Conservation (phyloP, 75 land plant genomes). For the Sequoia sempervirens region DNA sequence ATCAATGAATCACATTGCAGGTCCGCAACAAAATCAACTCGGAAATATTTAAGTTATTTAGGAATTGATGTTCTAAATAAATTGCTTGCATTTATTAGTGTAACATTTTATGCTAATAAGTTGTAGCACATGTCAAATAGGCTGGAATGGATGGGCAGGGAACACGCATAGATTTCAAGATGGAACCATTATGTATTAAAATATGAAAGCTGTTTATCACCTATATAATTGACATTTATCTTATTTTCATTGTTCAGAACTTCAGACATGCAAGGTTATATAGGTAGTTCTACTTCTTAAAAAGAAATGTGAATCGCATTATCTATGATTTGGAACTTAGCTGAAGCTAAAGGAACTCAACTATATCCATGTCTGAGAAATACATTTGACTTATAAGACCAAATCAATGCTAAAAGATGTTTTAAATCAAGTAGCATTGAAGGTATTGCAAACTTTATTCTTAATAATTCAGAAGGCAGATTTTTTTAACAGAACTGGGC, state of each 20-base stretch:
- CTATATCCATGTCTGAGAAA: not conserved
- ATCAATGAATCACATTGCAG: not conserved
- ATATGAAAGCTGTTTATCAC: not conserved
- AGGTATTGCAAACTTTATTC: not conserved
- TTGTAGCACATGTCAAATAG: not conserved
- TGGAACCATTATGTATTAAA: not conserved
- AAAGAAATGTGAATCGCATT: not conserved
- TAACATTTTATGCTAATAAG: not conserved
- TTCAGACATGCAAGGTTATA: not conserved
- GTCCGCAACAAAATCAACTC: not conserved
- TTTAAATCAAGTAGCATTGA: not conserved
- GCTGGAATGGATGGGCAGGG: not conserved
- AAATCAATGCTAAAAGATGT: not conserved
- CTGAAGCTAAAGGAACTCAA: not conserved
- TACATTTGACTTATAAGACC: not conserved
- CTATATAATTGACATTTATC: not conserved
- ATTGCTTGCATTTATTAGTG: not conserved
- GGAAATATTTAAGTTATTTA: not conserved
- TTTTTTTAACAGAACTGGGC: not conserved
- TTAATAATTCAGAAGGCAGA: not conserved
- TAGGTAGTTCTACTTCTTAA: not conserved
- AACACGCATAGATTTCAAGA: not conserved
- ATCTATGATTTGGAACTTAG: not conserved
- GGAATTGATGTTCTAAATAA: not conserved
- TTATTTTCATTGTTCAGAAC: not conserved